These are phyloP conservation scores for Cucurbita moschata DNA, from an alignment of 306 rosid species.

Conservation along the genomic window DNA sequence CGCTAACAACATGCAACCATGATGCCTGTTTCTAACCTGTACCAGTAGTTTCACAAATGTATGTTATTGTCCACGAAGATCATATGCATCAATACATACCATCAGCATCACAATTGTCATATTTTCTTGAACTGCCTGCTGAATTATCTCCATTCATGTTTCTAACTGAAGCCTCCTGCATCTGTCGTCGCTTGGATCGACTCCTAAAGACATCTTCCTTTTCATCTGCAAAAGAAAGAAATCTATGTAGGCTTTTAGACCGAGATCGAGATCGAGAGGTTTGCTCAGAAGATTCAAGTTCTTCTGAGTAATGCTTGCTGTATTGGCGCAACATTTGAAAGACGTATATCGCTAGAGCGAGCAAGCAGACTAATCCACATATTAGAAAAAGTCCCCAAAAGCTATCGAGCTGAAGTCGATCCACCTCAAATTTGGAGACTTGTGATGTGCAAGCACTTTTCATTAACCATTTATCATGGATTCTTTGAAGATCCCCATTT, in stretches of 20 bases:
- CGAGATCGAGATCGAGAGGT: conserved; percentile 11
- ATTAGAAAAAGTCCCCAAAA: conserved; percentile 70
- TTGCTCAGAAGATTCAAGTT: conserved; percentile 8
- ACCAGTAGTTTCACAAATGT: not conserved
- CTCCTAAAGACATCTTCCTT: conserved; percentile 40
- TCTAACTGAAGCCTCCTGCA: conserved; percentile 40
- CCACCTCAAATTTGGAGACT: conserved; percentile 45
- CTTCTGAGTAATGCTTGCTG: conserved; percentile 24
- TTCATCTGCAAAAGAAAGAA: conserved; percentile 58
- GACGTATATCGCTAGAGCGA: conserved; percentile 45
- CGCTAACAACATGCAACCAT: not conserved
- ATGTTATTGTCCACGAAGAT: not conserved
- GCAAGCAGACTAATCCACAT: conserved; percentile 55
- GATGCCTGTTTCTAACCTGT: not conserved
- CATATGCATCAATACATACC: not conserved
- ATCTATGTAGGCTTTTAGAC: conserved; percentile 24
- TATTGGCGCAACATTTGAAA: conserved; percentile 40
- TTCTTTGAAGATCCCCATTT: conserved; percentile 77
- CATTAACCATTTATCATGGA: conserved; percentile 89
- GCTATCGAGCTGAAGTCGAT: conserved; percentile 62
- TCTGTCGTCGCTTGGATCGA: conserved; percentile 42
- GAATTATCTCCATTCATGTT: conserved; percentile 20
- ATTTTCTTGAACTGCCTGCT: conserved; percentile 14
- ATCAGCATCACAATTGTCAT: not conserved
- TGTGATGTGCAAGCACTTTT: conserved; percentile 62